Conservation (phyloP, 2,329 filamentous ascomycete species). For the Raffaelea arxii region DNA sequence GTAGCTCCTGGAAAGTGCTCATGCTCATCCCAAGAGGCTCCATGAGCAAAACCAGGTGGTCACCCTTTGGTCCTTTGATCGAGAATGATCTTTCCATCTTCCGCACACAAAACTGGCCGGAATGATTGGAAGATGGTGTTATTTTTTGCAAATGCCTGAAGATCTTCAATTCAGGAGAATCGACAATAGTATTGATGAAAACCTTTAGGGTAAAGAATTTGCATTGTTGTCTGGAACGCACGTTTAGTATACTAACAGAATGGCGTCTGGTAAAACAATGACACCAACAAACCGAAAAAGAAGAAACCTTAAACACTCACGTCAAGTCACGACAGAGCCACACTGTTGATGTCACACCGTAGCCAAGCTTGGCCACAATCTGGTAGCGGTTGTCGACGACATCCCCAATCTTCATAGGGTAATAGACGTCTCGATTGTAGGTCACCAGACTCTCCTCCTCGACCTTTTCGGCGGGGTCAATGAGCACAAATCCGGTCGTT, state of each 20-base stretch:
- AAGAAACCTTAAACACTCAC: not conserved
- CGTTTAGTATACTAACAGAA: not conserved
- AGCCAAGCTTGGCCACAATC: conserved; percentile 14
- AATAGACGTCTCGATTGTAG: conserved; percentile 9
- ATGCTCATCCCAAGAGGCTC: conserved; percentile 26
- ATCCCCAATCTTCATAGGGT: conserved; percentile 13
- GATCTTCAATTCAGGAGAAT: not conserved
- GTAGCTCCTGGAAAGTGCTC: conserved; percentile 19
- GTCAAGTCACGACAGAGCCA: conserved; percentile 14
- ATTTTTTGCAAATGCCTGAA: not conserved
- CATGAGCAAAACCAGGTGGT: conserved; percentile 24
- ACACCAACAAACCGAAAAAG: not conserved
- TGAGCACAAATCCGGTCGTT: not conserved
- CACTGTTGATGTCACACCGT: conserved; percentile 12
- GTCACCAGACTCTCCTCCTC: conserved; percentile 13
- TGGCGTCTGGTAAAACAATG: not conserved
- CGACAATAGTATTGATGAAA: not conserved
- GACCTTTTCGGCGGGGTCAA: conserved; percentile 19
- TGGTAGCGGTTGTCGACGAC: conserved; percentile 13
- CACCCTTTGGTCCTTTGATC: conserved; percentile 17
- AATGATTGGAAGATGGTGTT: conserved; percentile 12
- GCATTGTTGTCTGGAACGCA: too few relatives aligned
- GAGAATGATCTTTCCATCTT: conserved; percentile 23
- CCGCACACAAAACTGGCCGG: conserved; percentile 20
- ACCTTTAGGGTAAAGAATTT: not conserved